Evolutionary conservation across 495 filamentous ascomycete species (phyloP).

Genomic region (Annulohypoxylon maeteangense): DNA sequence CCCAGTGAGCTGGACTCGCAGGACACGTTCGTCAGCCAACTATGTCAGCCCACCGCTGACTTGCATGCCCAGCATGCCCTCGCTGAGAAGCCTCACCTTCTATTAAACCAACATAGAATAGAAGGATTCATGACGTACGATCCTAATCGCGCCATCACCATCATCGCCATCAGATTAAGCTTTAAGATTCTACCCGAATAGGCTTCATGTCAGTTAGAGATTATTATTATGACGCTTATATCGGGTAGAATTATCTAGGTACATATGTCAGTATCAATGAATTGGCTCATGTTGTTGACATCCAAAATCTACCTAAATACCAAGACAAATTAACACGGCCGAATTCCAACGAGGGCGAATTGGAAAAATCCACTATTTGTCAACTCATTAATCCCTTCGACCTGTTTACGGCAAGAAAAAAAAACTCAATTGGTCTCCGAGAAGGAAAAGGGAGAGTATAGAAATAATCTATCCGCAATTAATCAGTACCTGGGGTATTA

Average conservation of each 20-base stretch:
- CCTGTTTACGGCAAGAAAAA: constrained; percentile 10
- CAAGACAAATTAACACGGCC: not conserved
- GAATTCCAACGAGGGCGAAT: constrained; percentile 9
- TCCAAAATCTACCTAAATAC: not conserved
- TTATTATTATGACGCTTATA: constrained; percentile 12
- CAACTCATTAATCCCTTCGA: constrained; percentile 19
- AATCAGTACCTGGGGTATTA: constrained; percentile 40
- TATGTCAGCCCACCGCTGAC: constrained; percentile 32
- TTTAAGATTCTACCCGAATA: constrained; percentile 24
- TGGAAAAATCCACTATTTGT: constrained; percentile 4
- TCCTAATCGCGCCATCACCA: constrained; percentile 2
- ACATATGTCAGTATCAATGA: not conserved
- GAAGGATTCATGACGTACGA: constrained; percentile 31
- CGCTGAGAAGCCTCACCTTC: constrained; percentile 17
- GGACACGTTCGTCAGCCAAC: constrained; percentile 17
- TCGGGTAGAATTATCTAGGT: not conserved
- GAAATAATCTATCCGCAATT: constrained; percentile 38
- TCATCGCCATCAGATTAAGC: constrained; percentile 16
- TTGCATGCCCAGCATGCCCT: constrained; percentile 12
- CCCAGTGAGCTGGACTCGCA: constrained; percentile 11
- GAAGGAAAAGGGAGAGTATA: not conserved
- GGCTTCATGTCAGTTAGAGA: not conserved
- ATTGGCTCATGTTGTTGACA: not conserved
- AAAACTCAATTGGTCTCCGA: constrained; percentile 9
- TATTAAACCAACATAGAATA: not conserved